These are phyloP conservation scores for Aspergillus aculeatus DNA, from an alignment of 2,329 filamentous ascomycete genomes.

Conservation along the genomic window DNA sequence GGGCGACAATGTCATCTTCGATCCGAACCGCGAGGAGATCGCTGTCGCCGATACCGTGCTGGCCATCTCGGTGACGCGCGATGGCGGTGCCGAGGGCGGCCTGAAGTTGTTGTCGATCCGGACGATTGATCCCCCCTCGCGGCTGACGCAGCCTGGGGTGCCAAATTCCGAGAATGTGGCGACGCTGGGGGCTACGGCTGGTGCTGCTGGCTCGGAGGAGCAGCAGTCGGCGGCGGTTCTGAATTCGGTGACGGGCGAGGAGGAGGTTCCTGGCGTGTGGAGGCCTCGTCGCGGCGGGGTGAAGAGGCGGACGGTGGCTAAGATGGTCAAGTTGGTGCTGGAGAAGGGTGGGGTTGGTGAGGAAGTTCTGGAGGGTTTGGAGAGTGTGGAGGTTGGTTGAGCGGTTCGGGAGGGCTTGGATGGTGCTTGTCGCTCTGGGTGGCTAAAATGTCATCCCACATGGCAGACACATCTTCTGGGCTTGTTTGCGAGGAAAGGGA, in stretches of 20 bases:
- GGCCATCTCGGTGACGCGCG: constrained; percentile 70
- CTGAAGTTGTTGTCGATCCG: constrained; percentile 67
- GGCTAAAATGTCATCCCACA: neutral
- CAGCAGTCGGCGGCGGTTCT: constrained; percentile 42
- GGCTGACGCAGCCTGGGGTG: constrained; percentile 69
- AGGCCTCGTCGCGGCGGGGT: constrained; percentile 79
- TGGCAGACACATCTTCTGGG: neutral
- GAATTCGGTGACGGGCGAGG: constrained; percentile 54
- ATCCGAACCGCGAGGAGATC: constrained; percentile 86
- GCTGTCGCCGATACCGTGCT: constrained; percentile 87
- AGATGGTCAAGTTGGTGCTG: constrained; percentile 74
- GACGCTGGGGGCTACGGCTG: constrained; percentile 43
- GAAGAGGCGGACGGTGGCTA: constrained; percentile 68
- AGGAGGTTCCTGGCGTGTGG: constrained; percentile 72
- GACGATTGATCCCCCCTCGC: constrained; percentile 71
- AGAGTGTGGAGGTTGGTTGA: constrained; percentile 63
- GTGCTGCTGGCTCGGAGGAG: constrained; percentile 19
- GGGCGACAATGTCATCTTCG: constrained; percentile 86
- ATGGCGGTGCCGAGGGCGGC: constrained; percentile 34
- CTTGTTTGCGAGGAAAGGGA: neutral
- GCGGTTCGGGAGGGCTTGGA: neutral
- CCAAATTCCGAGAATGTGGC: constrained; percentile 63
- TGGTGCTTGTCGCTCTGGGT: neutral
- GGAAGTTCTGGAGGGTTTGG: constrained; percentile 79
- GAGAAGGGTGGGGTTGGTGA: constrained; percentile 77